Evolutionary conservation across 2,329 filamentous ascomycete genomes (phyloP).

Genomic region (Penicillium capsulatum): DNA sequence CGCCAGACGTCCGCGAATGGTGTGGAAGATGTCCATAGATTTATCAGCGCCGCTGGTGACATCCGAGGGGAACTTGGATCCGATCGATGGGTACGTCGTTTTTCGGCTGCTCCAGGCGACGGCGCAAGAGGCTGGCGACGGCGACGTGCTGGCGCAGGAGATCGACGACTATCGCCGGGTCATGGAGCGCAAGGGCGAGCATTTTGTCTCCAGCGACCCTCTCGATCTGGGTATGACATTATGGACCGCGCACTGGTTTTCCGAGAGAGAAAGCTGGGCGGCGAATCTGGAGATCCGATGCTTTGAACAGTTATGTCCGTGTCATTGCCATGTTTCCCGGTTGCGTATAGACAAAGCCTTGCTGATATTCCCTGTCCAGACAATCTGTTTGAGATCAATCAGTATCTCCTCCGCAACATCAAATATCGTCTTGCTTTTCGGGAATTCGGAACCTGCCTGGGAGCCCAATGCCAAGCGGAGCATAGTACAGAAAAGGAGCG

Average conservation of each 20-base stretch:
- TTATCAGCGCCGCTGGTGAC: constrained; percentile 46
- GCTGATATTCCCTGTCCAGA: constrained; percentile 17
- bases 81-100: constrained; percentile 52
- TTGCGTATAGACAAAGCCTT: no score
- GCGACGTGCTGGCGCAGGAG: constrained; percentile 43
- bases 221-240: constrained; percentile 59
- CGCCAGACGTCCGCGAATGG: constrained; percentile 41
- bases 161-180: constrained; percentile 52
- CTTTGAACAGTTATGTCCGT: constrained; percentile 35
- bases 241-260: constrained; percentile 54
- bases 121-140: constrained; percentile 29
- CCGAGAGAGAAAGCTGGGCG: constrained; percentile 49
- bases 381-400: constrained; percentile 34
- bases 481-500: constrained; percentile 35
- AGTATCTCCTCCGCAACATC: constrained; percentile 34
- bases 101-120: constrained; percentile 48
- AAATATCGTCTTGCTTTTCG: constrained; percentile 49
- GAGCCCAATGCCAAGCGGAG: constrained; percentile 41
- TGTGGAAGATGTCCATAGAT: constrained; percentile 56
- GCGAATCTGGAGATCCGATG: constrained; percentile 34
- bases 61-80: constrained; percentile 55
- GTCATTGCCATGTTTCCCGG: not conserved
- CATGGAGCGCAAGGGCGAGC: constrained; percentile 44
- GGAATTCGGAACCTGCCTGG: constrained; percentile 53
- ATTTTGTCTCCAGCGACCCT: constrained; percentile 48